These are phyloP conservation scores for Colletotrichum tropicicola DNA, from an alignment of 2,329 filamentous ascomycete genomes.

Conservation along the genomic window DNA sequence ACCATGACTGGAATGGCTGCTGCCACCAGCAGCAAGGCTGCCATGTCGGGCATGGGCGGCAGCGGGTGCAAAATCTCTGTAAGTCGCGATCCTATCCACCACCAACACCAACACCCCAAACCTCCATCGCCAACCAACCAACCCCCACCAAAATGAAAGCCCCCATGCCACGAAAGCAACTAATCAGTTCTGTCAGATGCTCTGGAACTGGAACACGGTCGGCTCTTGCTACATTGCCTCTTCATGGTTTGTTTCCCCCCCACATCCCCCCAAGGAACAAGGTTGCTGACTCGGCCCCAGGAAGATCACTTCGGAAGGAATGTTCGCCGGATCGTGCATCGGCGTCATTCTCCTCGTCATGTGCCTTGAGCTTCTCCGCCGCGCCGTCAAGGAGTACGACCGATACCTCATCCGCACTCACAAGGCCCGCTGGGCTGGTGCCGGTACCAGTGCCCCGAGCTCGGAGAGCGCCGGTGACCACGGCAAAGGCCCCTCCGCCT, in stretches of 20 bases:
- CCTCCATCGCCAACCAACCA: too few relatives aligned
- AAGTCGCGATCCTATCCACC: conserved; percentile 38
- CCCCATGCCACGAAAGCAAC: neutral
- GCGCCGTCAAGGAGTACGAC: conserved; percentile 77
- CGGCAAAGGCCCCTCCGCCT: neutral
- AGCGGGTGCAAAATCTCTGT: conserved; percentile 53
- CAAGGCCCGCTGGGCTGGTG: conserved; percentile 36
- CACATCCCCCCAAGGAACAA: neutral
- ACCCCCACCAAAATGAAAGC: conserved; percentile 16
- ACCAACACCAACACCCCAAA: neutral
- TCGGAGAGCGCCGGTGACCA: conserved; percentile 8
- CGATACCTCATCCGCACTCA: conserved; percentile 66
- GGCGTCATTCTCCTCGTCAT: conserved; percentile 80
- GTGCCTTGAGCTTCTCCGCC: conserved; percentile 76
- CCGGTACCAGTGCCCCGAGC: conserved; percentile 26
- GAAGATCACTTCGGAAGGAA: conserved; percentile 63
- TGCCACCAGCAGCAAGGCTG: conserved; percentile 16
- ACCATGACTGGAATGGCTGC: conserved; percentile 23
- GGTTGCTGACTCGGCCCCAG: neutral
- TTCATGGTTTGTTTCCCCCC: neutral
- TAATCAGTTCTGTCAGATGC: conserved; percentile 63
- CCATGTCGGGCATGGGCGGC: conserved; percentile 34
- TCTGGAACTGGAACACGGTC: conserved; percentile 82
- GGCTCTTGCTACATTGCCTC: conserved; percentile 74
- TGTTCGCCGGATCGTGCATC: conserved; percentile 84